phyloP scores from a whole-genome alignment of 352 stramenopile genomes.

The Globisporangium cystogenes region DNA sequence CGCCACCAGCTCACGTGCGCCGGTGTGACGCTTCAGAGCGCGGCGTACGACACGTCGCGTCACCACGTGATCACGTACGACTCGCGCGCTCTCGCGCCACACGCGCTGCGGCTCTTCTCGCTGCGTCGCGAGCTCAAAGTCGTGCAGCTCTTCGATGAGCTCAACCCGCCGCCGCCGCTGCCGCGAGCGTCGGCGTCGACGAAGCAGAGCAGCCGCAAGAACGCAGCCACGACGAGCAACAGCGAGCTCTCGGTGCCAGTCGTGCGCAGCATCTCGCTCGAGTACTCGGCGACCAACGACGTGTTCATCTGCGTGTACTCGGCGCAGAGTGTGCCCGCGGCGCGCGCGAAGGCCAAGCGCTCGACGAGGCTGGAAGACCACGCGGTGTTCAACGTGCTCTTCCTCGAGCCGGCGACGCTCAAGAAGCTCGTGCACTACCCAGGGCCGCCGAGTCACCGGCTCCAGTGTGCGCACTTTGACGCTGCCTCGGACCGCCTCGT shows the following conservation, averaged over 20 bases:
- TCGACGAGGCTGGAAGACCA: neutral
- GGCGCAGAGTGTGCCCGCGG: conserved; percentile 8
- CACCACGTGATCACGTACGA: conserved; percentile 73
- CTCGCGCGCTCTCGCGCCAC: conserved; percentile 28
- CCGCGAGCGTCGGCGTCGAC: neutral
- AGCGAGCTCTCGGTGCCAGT: conserved; percentile 8
- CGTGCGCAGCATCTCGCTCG: conserved; percentile 25
- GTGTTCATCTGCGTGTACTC: conserved; percentile 66
- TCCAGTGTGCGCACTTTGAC: conserved; percentile 48
- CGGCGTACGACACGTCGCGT: conserved; percentile 55
- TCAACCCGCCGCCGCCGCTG: conserved; percentile 8
- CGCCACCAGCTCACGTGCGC: conserved; percentile 64
- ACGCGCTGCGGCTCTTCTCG: conserved; percentile 65
- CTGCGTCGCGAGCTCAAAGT: conserved; percentile 66
- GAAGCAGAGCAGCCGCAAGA: conserved; percentile 6
- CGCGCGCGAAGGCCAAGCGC: conserved; percentile 5
- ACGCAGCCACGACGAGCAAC: neutral
- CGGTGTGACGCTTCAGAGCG: conserved; percentile 42
- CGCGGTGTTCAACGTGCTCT: conserved; percentile 34
- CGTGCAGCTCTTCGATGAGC: conserved; percentile 34
- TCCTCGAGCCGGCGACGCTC: conserved; percentile 63
- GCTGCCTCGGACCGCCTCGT: conserved; percentile 29
- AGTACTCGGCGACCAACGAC: conserved; percentile 38
- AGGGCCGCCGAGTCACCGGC: conserved; percentile 27
- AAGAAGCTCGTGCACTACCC: conserved; percentile 46